These are phyloP conservation scores for Claviceps purpurea DNA, from an alignment of 2,329 filamentous ascomycete species.

Conservation along the genomic window DNA sequence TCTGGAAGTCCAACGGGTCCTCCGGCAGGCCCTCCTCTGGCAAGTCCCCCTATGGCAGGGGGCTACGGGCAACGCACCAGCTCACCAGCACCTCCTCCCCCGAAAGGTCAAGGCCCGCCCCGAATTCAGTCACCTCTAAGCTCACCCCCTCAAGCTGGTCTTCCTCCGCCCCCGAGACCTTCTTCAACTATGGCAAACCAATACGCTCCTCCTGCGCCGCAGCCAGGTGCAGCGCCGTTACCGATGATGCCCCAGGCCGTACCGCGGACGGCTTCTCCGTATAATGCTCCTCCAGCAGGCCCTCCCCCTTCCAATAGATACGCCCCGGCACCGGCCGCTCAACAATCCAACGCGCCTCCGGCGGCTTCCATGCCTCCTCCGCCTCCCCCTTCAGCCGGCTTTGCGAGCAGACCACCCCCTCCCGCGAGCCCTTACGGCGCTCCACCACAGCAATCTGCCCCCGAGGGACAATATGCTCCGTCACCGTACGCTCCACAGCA, in stretches of 20 bases:
- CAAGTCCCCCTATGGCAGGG: conserved; percentile 28
- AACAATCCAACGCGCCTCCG: conserved; percentile 33
- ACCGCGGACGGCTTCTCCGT: conserved; percentile 68
- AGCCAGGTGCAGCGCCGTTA: conserved; percentile 49
- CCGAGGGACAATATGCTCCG: conserved; percentile 21
- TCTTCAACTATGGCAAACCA: conserved; percentile 49
- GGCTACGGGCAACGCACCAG: conserved; percentile 51
- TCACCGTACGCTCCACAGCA: conserved; percentile 26
- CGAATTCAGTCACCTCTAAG: conserved; percentile 60
- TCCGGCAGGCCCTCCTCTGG: conserved; percentile 11
- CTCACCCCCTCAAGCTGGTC: conserved; percentile 32
- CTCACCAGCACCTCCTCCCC: conserved; percentile 66
- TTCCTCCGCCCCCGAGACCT: conserved; percentile 43
- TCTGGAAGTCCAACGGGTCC: conserved; percentile 39
- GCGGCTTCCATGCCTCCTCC: conserved; percentile 25
- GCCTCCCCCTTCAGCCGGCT: conserved; percentile 18
- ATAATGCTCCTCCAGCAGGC: conserved; percentile 63
- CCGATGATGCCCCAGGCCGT: conserved; percentile 42
- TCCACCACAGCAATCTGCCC: conserved; percentile 32
- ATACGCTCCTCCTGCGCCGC: conserved; percentile 40
- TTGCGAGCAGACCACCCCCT: conserved; percentile 28
- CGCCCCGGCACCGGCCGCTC: conserved; percentile 50
- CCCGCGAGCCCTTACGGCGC: conserved; percentile 29
- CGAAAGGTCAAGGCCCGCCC: conserved; percentile 56
- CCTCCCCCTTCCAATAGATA: conserved; percentile 64